Evolutionary conservation across 345 rosid genomes (phyloP).

Genomic region (Lumnitzera littorea): DNA sequence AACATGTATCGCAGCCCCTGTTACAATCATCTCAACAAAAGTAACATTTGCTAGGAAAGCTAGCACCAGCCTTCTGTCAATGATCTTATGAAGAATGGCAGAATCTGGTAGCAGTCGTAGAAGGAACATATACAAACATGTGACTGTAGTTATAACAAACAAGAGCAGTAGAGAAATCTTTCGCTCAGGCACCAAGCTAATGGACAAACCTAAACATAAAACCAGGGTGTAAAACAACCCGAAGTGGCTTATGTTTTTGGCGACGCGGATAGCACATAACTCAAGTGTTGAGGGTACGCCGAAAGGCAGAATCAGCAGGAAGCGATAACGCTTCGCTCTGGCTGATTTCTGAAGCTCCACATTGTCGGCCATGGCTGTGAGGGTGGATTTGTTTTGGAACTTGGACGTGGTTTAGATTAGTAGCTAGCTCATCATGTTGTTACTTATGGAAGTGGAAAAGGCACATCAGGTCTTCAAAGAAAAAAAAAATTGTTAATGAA

Average conservation of each 20-base stretch:
- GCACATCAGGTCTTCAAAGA: too few relatives aligned
- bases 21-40: conserved; percentile 10
- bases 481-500: too few relatives aligned
- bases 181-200: conserved; percentile 16
- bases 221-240: conserved; percentile 15
- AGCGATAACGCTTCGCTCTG: too few relatives aligned
- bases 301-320: too few relatives aligned
- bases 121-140: conserved; percentile 9
- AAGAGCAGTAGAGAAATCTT: conserved; percentile 14
- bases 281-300: conserved; percentile 7
- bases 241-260: conserved; percentile 15
- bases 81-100: neutral
- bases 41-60: conserved; percentile 6
- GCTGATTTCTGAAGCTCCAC: too few relatives aligned
- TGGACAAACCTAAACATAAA: conserved; percentile 19
- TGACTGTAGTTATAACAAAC: conserved; percentile 12
- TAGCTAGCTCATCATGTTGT: too few relatives aligned
- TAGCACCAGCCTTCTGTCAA: conserved; percentile 17
- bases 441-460: too few relatives aligned
- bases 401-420: too few relatives aligned
- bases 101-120: conserved; percentile 9
- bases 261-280: conserved; percentile 10
- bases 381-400: too few relatives aligned
- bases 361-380: too few relatives aligned
- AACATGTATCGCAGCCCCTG: conserved; percentile 18